phyloP scores from a whole-genome alignment of 1,284 basidiomycete species.

The Dichomitus squalens region DNA sequence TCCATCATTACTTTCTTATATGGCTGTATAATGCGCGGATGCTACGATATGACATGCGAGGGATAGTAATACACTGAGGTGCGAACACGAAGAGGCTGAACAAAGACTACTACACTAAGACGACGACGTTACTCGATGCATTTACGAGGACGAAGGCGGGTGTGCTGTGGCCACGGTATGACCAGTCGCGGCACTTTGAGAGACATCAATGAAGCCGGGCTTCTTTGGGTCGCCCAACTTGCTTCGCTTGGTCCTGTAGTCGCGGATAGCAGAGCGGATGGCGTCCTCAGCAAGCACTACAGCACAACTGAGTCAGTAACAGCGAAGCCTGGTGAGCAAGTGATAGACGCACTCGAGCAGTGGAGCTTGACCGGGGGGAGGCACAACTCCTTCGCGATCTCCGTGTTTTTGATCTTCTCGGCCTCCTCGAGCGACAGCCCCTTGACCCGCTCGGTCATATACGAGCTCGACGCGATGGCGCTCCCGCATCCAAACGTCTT shows the following conservation, averaged over 20 bases:
- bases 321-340: constrained; percentile 10
- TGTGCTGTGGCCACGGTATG: constrained; percentile 69
- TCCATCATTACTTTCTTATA: background rate
- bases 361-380: constrained; percentile 97
- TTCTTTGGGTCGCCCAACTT: constrained; percentile 53
- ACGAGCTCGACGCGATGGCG: constrained; percentile 95
- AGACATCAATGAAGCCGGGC: constrained; percentile 75
- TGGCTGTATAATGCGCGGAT: constrained; percentile 18
- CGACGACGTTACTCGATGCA: background rate
- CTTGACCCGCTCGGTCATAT: constrained; percentile 98
- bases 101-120: background rate
- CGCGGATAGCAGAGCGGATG: constrained; percentile 92
- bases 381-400: constrained; percentile 96
- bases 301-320: constrained; percentile 17
- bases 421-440: constrained; percentile 94
- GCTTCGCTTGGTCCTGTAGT: constrained; percentile 83
- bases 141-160: constrained; percentile 39
- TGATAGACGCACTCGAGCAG: constrained; percentile 70
- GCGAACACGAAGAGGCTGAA: constrained; percentile 1
- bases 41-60: constrained; percentile 19
- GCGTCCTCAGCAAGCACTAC: constrained; percentile 97
- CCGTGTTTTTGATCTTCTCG: constrained; percentile 97
- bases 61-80: constrained; percentile 17
- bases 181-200: constrained; percentile 67
- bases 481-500: constrained; percentile 98